Percentiles rank a stretch among this genome's conserved stretches.
Conservation (phyloP, 345 rosid species). For the Lumnitzera littorea region DNA sequence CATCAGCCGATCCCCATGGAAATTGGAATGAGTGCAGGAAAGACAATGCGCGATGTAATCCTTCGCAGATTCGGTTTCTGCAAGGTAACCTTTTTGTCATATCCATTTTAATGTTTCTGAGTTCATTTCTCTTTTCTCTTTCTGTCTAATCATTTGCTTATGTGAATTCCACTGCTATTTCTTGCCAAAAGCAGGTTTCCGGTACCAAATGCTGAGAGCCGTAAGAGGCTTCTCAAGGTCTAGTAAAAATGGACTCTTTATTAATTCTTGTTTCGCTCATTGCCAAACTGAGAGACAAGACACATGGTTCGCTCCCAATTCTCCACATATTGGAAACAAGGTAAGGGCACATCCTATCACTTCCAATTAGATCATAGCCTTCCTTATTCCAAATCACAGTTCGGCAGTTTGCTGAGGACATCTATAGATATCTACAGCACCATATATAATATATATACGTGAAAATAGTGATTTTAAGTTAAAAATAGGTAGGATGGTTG, state of each 20-base stretch:
- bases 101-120: no score
- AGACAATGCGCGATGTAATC: slow-evolving; percentile 26
- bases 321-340: slow-evolving; percentile 39
- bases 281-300: slow-evolving; percentile 55
- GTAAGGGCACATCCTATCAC: slow-evolving; percentile 9
- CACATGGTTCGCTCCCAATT: slow-evolving; percentile 41
- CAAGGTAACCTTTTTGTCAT: slow-evolving; percentile 21
- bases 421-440: background rate
- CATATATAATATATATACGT: no score
- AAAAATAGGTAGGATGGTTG: no score
- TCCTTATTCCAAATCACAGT: background rate
- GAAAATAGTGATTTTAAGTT: no score
- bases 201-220: slow-evolving; percentile 37
- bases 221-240: slow-evolving; percentile 30
- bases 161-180: background rate
- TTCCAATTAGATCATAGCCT: background rate
- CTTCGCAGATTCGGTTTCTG: slow-evolving; percentile 31
- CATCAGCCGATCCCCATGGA: slow-evolving; percentile 43
- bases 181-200: slow-evolving; percentile 27
- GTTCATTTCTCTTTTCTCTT: background rate
- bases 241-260: slow-evolving; percentile 31
- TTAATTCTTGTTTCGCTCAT: slow-evolving; percentile 55
- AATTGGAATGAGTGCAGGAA: slow-evolving; percentile 39
- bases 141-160: background rate
- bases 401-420: background rate